phyloP scores from a whole-genome alignment of 1,284 basidiomycete species.

The Somion occarium region DNA sequence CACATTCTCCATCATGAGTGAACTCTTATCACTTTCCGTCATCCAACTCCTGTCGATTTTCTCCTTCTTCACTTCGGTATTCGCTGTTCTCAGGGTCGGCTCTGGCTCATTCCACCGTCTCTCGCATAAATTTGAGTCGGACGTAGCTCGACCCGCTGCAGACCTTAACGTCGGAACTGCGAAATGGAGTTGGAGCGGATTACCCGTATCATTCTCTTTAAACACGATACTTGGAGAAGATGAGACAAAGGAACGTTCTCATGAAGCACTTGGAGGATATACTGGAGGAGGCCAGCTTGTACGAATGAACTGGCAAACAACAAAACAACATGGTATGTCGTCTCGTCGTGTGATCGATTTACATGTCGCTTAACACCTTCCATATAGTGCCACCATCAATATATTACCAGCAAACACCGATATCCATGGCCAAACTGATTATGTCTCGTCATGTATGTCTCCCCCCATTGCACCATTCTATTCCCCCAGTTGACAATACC shows the following conservation, averaged over 20 bases:
- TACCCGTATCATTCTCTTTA: constrained; percentile 26
- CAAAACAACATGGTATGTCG: constrained; percentile 19
- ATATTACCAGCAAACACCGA: constrained; percentile 24
- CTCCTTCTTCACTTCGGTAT: constrained; percentile 27
- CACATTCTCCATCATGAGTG: constrained; percentile 21
- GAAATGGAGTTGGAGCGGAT: constrained; percentile 24
- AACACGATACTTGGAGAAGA: constrained; percentile 26
- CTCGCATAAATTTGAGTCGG: constrained; percentile 18
- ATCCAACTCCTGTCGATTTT: constrained; percentile 30
- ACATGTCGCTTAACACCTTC: constrained; percentile 12
- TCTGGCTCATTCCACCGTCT: constrained; percentile 26
- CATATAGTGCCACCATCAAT: constrained; percentile 22
- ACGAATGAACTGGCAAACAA: constrained; percentile 27
- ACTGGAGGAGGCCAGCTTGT: constrained; percentile 25
- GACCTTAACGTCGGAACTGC: constrained; percentile 18
- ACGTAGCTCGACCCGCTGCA: constrained; percentile 16
- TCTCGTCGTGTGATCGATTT: neutral
- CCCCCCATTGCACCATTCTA: neutral
- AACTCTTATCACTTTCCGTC: constrained; percentile 28
- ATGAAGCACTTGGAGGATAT: constrained; percentile 14
- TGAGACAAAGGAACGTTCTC: constrained; percentile 15
- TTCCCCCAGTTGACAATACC: neutral
- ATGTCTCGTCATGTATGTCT: constrained; percentile 30
- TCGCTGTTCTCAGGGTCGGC: constrained; percentile 28
- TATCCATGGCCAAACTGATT: constrained; percentile 34